Evolutionary conservation across 2,329 filamentous ascomycete species (phyloP), one percentile per base, ranked within the genome.

Genomic region (Coniochaeta sp.): DNA sequence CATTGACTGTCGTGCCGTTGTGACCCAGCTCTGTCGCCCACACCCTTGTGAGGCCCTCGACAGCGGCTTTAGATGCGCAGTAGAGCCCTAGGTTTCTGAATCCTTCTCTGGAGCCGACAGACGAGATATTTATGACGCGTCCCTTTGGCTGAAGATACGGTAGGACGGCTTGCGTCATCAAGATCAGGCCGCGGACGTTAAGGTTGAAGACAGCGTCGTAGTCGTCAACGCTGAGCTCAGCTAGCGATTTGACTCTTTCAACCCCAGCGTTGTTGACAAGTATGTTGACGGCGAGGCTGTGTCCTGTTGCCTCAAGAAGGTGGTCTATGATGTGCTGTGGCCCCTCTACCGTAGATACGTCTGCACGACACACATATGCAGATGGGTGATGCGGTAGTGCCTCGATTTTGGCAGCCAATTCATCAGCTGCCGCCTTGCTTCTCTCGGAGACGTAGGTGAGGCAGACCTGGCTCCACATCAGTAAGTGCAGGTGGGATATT

Each of bases 61-160:
- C 68, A 6, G 83, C 85, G 0, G 81, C 82, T 67, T 88, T 88
- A 5, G 78, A 81, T 0, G 80, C 78, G 55, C 76, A 77, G 68
- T 87, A 88, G 2, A 84, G 68, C 1, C 77, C 74, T 2, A 82
- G 63, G 0, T 72, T 68, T 1, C 74, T 68, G 61, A 81, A 79
- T 0, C 79, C 81, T 2, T 65, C 65, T 0, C 83, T 73, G 1
- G 76, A 77, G 11, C 76, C 82, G 1, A 87, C 76, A 1, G 80
- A 85, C 16, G 77, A 77, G 62, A 88, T 79, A 70, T 86, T 87
- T 72, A 87, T 79, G 62, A 88, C 81, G 8, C 83, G 77, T 5
- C 69, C 71, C 3, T 74, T 73, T 3, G 70, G 64, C 34, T 73
- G 72, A 1, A 87, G 73, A 62, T 83, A 72, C 0, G 82, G 82